Evolutionary conservation across 208 protist genomes (phyloP), one percentile per base, ranked within the genome.

Genomic region (Acanthamoeba castellanii): DNA sequence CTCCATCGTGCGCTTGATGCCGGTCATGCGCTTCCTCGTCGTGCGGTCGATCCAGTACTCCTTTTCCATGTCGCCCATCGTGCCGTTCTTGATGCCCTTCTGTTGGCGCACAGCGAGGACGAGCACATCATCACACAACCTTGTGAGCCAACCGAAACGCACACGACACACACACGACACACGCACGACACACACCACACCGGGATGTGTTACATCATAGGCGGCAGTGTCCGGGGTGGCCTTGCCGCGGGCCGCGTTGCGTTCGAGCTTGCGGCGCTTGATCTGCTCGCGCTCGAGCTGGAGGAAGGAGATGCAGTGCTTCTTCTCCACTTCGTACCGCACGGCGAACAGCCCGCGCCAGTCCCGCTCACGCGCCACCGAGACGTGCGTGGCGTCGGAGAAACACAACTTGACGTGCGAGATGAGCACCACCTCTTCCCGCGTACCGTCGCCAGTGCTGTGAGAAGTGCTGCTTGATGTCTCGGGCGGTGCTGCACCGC

Each of bases 271-370:
- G 8, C 70, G 70, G 16, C 70, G 70, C 70, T 78, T 78, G 70
- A 78, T 42, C 32, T 47, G 70, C 70, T 78, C 70, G n/a, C 70
- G 70, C 70, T 30, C 9, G 9, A 3, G 70, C 37, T 45, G 22
- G 37, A 78, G 70, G 70, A 78, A 78, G 70, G 70, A 42, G 70
- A 78, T 18, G 70, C 70, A 78, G 70, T 78, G 70, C n/a, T 42
- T 30, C 70, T 78, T 78, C 70, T 78, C 70, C 30, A 78, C 70
- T 7, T 18, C 16, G 70, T 78, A 78, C 22, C 70, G 25, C 13
- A 45, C 16, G 8, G 70, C 70, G 37, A 78, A 78, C 70, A 78
- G 22, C n/a, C 7, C 22, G 14, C 70, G 70, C 70, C 70, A 78
- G 70, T 78, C 70, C 32, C 30, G 37, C 70, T 78, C 70, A 3